Conservation (phyloP, 202 grass and related monocot genomes). For the Alloteropsis angusta region DNA sequence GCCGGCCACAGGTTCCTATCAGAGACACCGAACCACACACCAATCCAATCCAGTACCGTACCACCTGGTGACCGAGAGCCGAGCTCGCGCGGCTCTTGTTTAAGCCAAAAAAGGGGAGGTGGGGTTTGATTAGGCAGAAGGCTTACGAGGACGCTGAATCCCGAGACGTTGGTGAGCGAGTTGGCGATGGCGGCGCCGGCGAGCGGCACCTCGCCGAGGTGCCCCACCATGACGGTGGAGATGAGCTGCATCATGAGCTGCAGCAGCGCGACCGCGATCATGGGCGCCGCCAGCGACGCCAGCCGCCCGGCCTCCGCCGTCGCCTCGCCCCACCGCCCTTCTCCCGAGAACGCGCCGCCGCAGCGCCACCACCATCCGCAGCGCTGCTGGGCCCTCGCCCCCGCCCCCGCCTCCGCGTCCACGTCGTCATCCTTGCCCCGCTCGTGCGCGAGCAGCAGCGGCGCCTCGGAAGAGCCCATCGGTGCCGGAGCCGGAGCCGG, state of each 20-base stretch:
- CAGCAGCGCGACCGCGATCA: constrained; percentile 50
- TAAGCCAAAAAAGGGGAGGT: neutral
- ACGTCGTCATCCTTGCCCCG: neutral
- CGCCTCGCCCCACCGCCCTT: constrained; percentile 15
- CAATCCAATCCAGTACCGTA: neutral
- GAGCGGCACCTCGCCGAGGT: constrained; percentile 69
- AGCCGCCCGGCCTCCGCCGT: constrained; percentile 32
- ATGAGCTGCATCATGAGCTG: constrained; percentile 56
- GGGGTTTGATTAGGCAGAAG: neutral
- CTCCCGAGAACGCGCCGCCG: neutral
- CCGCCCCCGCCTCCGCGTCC: neutral
- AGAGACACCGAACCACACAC: neutral
- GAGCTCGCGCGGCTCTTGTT: no score
- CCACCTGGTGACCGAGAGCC: neutral
- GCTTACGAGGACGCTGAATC: constrained; percentile 92
- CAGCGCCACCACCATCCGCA: neutral
- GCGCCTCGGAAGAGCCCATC: neutral
- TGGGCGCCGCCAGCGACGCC: constrained; percentile 32
- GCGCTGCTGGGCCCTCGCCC: no score
- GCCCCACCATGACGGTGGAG: constrained; percentile 80
- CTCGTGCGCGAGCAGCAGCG: neutral
- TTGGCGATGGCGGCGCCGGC: constrained; percentile 67
- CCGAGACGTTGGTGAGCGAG: constrained; percentile 63
- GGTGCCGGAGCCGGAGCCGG: no score
- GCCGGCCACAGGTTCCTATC: neutral